Conservation (phyloP, 495 filamentous ascomycete species). For the Corynascus novoguineensis region DNA sequence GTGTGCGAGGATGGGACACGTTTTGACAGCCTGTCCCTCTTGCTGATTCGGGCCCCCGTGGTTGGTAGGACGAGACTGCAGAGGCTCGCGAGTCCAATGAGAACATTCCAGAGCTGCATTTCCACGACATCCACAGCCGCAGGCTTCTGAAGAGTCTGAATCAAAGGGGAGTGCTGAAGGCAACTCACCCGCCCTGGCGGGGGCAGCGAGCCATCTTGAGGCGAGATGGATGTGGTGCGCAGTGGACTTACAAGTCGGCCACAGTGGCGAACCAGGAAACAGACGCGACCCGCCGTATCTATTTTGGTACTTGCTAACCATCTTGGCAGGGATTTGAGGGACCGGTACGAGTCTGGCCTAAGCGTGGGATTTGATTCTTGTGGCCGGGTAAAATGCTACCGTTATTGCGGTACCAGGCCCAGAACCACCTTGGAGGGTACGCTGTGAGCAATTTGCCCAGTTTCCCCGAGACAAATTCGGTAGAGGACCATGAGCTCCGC, state of each 20-base stretch:
- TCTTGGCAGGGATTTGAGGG: conserved; percentile 2
- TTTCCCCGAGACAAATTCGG: conserved; percentile 5
- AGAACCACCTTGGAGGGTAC: conserved; percentile 3
- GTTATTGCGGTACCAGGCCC: conserved; percentile 10
- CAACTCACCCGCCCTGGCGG: not conserved
- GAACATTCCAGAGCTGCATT: conserved; percentile 2
- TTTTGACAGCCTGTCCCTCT: not conserved
- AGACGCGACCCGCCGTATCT: not conserved
- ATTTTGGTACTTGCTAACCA: conserved; percentile 6
- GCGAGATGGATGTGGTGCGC: no score
- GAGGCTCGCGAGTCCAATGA: not conserved
- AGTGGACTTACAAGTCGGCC: not conserved
- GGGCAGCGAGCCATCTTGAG: not conserved
- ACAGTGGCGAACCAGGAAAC: conserved; percentile 9
- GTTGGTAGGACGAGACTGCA: not conserved
- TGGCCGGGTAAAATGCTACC: conserved; percentile 11
- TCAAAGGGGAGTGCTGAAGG: not conserved
- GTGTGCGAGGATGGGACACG: conserved; percentile 6
- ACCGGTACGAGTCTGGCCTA: not conserved
- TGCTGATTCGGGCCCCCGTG: not conserved
- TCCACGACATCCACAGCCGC: not conserved
- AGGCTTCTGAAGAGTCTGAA: not conserved
- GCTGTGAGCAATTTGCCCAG: not conserved
- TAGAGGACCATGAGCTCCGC: not conserved
- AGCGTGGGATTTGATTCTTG: not conserved